phyloP scores from a whole-genome alignment of 2,329 filamentous ascomycete species.

The Xylaria sp. region DNA sequence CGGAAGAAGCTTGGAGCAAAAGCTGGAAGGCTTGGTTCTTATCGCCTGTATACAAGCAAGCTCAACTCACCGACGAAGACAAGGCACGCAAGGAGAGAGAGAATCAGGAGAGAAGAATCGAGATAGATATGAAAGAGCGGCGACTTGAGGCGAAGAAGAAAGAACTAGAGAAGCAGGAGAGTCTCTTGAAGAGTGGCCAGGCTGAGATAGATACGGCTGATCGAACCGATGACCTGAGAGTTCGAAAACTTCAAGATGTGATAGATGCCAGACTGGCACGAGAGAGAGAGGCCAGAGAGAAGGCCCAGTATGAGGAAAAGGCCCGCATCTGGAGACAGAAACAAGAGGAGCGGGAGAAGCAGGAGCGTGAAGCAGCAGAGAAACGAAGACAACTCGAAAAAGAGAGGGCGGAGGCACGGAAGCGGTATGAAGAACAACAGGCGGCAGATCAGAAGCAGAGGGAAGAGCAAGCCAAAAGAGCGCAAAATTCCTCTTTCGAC shows the following conservation, averaged over 20 bases:
- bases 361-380: too few relatives aligned
- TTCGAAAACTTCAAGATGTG: neutral
- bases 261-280: neutral
- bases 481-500: neutral
- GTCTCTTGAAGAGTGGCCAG: neutral
- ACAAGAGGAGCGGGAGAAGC: too few relatives aligned
- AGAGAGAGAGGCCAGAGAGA: neutral
- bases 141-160: neutral
- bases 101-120: slow-evolving; percentile 1
- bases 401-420: neutral
- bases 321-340: too few relatives aligned
- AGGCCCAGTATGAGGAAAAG: neutral
- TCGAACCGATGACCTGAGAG: neutral
- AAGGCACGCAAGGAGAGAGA: neutral
- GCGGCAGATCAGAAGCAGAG: neutral
- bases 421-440: neutral
- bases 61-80: neutral
- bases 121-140: slow-evolving; percentile 11
- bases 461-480: neutral
- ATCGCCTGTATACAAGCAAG: slow-evolving; percentile 2
- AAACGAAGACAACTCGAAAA: too few relatives aligned
- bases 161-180: neutral
- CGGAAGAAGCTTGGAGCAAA: neutral
- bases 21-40: slow-evolving; percentile 3
- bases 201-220: neutral